phyloP scores from a whole-genome alignment of 305 asterid species.

The Nicotiana rustica region DNA sequence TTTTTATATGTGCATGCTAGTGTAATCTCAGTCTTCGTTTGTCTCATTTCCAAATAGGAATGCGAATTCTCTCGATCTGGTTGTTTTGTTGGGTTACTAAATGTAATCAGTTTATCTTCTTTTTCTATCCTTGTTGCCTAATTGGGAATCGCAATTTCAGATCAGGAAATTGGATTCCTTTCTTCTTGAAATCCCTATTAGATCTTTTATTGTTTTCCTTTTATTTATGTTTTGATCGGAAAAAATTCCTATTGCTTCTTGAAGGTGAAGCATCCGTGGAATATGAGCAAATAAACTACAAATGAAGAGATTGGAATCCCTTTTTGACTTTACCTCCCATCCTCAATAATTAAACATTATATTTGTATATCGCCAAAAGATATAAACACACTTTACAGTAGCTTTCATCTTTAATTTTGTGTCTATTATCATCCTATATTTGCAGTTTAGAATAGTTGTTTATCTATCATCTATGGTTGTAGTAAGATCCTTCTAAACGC shows the following conservation, averaged over 20 bases:
- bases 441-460: background rate
- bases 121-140: background rate
- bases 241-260: background rate
- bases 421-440: background rate
- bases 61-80: background rate
- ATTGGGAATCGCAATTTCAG: background rate
- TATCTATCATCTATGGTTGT: background rate
- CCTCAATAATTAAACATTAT: background rate
- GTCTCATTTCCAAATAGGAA: background rate
- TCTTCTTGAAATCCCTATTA: background rate
- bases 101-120: background rate
- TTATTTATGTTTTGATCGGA: too few relatives aligned
- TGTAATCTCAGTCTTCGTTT: background rate
- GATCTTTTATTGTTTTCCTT: background rate
- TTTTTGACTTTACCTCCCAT: conserved; percentile 28
- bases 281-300: background rate
- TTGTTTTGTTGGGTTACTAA: background rate
- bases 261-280: conserved; percentile 14
- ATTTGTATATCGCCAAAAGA: background rate
- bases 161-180: background rate
- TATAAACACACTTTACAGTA: background rate
- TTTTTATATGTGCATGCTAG: background rate
- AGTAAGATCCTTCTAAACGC: background rate
- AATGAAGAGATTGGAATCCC: background rate
- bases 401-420: background rate